Conservation (phyloP, 129 eudicot species). For the Escallonia herrerae region DNA sequence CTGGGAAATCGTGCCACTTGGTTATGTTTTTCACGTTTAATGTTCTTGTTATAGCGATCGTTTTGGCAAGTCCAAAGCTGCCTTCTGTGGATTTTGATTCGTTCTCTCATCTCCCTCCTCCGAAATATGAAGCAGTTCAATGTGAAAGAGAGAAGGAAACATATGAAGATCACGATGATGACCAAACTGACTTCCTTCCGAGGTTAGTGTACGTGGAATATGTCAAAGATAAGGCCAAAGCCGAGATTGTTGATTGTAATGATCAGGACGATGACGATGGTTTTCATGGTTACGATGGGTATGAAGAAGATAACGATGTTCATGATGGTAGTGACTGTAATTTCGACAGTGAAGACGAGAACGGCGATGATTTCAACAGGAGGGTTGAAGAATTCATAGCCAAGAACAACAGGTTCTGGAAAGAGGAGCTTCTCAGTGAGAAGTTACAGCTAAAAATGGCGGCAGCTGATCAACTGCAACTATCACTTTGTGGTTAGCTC, state of each 20-base stretch:
- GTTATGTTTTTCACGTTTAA: neutral
- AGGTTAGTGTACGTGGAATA: conserved; percentile 11
- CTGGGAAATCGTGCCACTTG: conserved; percentile 1
- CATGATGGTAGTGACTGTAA: neutral
- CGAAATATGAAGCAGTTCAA: neutral
- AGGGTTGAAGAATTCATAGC: conserved; percentile 14
- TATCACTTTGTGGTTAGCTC: neutral
- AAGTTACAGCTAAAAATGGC: neutral
- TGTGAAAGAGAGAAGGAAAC: neutral
- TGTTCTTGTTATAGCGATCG: neutral
- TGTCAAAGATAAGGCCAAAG: neutral
- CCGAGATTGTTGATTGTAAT: neutral
- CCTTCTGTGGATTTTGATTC: neutral
- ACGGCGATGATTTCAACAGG: neutral
- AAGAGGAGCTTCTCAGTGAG: conserved; percentile 6
- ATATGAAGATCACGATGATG: neutral
- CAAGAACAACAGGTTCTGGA: conserved; percentile 6
- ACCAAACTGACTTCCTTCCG: conserved; percentile 5
- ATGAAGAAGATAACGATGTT: neutral
- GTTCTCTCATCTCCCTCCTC: neutral
- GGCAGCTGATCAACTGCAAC: neutral
- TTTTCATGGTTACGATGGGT: neutral
- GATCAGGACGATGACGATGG: neutral
- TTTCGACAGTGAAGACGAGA: neutral
- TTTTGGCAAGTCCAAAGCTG: neutral